A percentile compares a stretch with the other conserved stretches of the same genome.
Conservation (phyloP, 1,139 yeast species). For the Scheffersomyces lignicola region DNA sequence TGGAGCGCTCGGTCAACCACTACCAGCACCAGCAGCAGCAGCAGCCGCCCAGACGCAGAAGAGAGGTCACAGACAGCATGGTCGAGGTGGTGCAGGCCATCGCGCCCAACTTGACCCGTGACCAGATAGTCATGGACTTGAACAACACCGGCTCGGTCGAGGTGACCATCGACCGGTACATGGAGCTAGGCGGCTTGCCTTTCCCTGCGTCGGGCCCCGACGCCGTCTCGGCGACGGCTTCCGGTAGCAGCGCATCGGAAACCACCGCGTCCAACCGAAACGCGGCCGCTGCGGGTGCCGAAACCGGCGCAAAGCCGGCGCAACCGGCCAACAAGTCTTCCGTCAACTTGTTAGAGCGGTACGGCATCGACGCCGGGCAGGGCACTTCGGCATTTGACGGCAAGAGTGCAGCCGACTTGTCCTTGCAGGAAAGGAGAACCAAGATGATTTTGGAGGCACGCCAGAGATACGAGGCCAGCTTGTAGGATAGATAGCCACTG, state of each 20-base stretch:
- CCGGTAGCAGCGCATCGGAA: no score
- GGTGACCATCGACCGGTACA: constrained; percentile 68
- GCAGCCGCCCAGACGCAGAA: constrained; percentile 17
- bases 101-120: constrained; percentile 70
- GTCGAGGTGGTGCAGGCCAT: constrained; percentile 80
- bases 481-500: no score
- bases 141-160: constrained; percentile 79
- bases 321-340: constrained; percentile 8
- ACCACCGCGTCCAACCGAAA: no score
- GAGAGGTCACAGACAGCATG: constrained; percentile 74
- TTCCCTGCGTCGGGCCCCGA: constrained; percentile 53
- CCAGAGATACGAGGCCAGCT: constrained; percentile 21
- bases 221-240: no score
- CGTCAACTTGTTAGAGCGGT: constrained; percentile 40
- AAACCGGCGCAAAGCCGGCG: no score
- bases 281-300: no score
- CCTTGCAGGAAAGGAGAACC: constrained; percentile 32
- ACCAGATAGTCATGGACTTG: constrained; percentile 67
- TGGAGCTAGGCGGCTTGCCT: constrained; percentile 67
- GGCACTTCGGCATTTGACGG: constrained; percentile 6
- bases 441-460: constrained; percentile 48
- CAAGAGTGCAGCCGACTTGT: constrained; percentile 18
- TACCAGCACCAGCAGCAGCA: constrained; percentile 6
- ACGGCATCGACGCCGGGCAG: constrained; percentile 25
- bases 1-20: constrained; percentile 10